Conservation (phyloP, 345 rosid genomes). For the Triadica sebifera region DNA sequence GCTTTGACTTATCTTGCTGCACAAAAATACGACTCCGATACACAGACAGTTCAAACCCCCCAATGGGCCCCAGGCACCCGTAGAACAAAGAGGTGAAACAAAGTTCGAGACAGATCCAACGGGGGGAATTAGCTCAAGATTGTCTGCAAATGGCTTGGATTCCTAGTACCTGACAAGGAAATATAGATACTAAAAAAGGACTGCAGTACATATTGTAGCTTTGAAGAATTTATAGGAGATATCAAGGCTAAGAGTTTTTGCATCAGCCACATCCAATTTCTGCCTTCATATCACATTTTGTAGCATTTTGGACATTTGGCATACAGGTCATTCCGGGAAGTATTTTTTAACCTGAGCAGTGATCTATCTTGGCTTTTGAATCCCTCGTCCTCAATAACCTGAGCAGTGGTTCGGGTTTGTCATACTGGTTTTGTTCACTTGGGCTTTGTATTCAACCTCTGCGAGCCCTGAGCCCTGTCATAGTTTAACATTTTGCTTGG, state of each 20-base stretch:
- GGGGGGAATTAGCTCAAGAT: background rate
- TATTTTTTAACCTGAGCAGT: background rate
- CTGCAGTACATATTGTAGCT: background rate
- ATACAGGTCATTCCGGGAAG: background rate
- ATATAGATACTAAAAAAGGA: background rate
- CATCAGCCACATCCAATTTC: background rate
- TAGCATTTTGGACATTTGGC: background rate
- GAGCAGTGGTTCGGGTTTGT: background rate
- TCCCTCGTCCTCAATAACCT: background rate
- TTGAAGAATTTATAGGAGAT: conserved; percentile 2
- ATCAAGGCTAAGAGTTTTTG: background rate
- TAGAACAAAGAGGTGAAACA: conserved; percentile 43
- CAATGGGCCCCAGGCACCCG: conserved; percentile 48
- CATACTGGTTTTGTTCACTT: background rate
- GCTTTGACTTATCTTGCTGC: conserved; percentile 78
- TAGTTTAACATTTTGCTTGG: background rate
- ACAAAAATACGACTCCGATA: conserved; percentile 47
- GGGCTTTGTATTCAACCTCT: too few species aligned
- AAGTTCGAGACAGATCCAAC: conserved; percentile 35
- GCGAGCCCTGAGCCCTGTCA: too few species aligned
- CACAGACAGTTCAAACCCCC: conserved; percentile 18
- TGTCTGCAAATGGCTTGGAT: background rate
- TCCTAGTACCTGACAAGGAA: background rate
- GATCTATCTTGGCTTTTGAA: background rate
- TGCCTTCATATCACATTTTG: conserved; percentile 6